These are phyloP conservation scores for Parmelia sp. DNA, from an alignment of 495 filamentous ascomycete genomes.

Conservation along the genomic window DNA sequence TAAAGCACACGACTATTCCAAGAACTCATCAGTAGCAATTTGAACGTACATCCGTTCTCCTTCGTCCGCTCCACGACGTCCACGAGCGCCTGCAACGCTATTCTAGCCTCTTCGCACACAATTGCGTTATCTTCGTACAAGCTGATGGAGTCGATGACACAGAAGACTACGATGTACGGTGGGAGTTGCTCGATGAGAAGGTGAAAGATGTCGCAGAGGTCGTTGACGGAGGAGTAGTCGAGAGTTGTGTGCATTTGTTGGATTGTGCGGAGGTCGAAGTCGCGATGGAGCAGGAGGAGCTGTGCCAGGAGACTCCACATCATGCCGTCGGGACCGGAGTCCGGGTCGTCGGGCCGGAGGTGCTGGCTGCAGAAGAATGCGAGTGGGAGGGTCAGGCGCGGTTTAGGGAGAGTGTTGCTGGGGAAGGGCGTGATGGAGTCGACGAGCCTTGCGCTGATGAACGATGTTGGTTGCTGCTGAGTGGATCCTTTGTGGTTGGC, in stretches of 20 bases:
- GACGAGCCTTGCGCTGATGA: constrained; percentile 8
- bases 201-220: constrained; percentile 7
- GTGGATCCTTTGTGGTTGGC: background rate
- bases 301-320: constrained; percentile 12
- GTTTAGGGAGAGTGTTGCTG: background rate
- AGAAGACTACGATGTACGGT: background rate
- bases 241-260: background rate
- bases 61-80: constrained; percentile 2
- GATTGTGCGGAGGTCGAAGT: constrained; percentile 2
- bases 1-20: constrained; percentile 5
- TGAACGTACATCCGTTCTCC: background rate
- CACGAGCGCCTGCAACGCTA: background rate
- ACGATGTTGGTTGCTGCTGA: constrained; percentile 1
- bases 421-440: background rate
- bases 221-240: background rate
- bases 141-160: background rate
- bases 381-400: background rate
- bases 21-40: constrained; percentile 8
- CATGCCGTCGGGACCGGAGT: background rate
- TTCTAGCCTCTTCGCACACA: background rate
- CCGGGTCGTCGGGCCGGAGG: background rate
- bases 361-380: constrained; percentile 14
- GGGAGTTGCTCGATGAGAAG: constrained; percentile 6
- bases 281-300: background rate
- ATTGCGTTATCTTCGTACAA: background rate